phyloP scores from a whole-genome alignment of 345 rosid species.

The Ailanthus altissimus region DNA sequence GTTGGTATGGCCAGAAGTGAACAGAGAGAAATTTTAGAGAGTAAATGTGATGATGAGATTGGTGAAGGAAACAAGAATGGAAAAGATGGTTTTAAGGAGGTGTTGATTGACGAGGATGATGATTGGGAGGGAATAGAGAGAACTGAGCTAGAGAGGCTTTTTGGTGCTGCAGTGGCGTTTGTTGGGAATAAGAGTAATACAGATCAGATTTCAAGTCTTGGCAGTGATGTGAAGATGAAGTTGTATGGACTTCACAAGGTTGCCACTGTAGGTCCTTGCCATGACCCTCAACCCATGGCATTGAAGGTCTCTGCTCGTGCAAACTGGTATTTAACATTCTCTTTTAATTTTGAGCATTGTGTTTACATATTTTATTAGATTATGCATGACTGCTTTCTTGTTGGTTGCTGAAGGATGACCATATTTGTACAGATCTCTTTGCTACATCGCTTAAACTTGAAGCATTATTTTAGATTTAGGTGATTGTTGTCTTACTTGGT shows the following conservation, averaged over 20 bases:
- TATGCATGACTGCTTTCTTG: not conserved
- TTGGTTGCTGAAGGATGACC: not conserved
- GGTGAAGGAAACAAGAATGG: not conserved
- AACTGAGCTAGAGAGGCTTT: slow-evolving; percentile 42
- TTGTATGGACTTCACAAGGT: slow-evolving; percentile 56
- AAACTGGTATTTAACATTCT: slow-evolving; percentile 39
- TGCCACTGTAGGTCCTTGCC: slow-evolving; percentile 57
- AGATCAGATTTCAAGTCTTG: slow-evolving; percentile 22
- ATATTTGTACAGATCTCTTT: not conserved
- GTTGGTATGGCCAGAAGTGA: not conserved
- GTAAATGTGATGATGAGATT: slow-evolving; percentile 8
- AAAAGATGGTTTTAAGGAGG: slow-evolving; percentile 17
- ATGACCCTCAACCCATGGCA: slow-evolving; percentile 43
- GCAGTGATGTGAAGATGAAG: slow-evolving; percentile 30
- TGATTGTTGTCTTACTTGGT: not conserved
- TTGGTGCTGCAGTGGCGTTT: slow-evolving; percentile 43
- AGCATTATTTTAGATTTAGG: not conserved
- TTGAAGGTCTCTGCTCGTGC: slow-evolving; percentile 52
- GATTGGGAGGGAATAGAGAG: slow-evolving; percentile 63
- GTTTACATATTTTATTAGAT: not conserved
- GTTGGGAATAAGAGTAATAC: slow-evolving; percentile 35
- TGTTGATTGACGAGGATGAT: slow-evolving; percentile 32
- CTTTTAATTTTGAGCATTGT: not conserved
- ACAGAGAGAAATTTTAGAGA: slow-evolving; percentile 21
- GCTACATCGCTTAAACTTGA: not conserved